Conservation (phyloP, 805 yeast species). For the Candida boidinii region DNA sequence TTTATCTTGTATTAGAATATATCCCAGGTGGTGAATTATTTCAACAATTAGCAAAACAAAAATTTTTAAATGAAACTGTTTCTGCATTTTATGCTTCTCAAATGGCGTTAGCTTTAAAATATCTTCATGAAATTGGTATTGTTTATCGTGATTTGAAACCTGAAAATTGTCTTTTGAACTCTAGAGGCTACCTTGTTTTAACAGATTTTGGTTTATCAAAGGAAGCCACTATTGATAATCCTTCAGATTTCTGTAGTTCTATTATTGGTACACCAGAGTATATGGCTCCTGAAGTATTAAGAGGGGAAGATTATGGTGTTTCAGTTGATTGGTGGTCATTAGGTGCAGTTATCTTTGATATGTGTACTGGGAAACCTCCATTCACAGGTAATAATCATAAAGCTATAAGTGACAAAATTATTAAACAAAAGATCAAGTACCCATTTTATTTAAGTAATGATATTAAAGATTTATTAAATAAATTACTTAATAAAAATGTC, state of each 20-base stretch:
- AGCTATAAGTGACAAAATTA: slow-evolving; percentile 62
- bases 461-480: slow-evolving; percentile 63
- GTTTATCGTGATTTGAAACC: slow-evolving; percentile 87
- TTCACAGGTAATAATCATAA: slow-evolving; percentile 75
- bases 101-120: slow-evolving; percentile 65
- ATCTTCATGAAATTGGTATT: slow-evolving; percentile 68
- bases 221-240: slow-evolving; percentile 20
- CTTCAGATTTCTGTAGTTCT: slow-evolving; percentile 38
- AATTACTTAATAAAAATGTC: slow-evolving; percentile 61
- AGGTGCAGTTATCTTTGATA: slow-evolving; percentile 71
- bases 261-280: slow-evolving; percentile 74
- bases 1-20: slow-evolving; percentile 69
- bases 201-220: slow-evolving; percentile 82
- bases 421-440: slow-evolving; percentile 49
- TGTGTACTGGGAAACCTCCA: slow-evolving; percentile 80
- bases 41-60: slow-evolving; percentile 41
- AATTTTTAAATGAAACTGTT: slow-evolving; percentile 44
- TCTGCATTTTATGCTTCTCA: slow-evolving; percentile 75
- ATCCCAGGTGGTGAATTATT: slow-evolving; percentile 89
- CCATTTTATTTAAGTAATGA: slow-evolving; percentile 71
- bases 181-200: slow-evolving; percentile 65
- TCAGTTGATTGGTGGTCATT: slow-evolving; percentile 87
- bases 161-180: slow-evolving; percentile 74
- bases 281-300: slow-evolving; percentile 82
- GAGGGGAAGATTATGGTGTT: slow-evolving; percentile 67